Evolutionary conservation across 139 green algal species (phyloP).

Genomic region (Picochlorum sp.): DNA sequence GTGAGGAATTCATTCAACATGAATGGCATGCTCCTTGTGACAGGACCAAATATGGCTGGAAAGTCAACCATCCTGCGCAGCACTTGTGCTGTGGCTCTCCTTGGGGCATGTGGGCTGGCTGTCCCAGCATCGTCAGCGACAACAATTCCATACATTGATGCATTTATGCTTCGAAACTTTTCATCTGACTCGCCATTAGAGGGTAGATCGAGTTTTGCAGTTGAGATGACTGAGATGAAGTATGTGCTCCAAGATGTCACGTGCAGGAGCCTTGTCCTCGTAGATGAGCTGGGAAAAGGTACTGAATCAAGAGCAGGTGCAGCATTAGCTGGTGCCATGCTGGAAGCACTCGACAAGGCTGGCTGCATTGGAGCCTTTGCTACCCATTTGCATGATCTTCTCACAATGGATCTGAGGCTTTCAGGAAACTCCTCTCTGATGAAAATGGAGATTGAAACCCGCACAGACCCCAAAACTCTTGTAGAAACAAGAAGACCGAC

Average conservation of each 20-base stretch:
- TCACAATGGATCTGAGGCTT: constrained; percentile 35
- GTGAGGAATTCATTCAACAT: constrained; percentile 34
- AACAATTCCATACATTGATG: constrained; percentile 49
- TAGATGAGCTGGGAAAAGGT: constrained; percentile 91
- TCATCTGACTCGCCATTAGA: constrained; percentile 72
- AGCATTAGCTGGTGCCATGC: constrained; percentile 48
- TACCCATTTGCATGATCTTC: constrained; percentile 79
- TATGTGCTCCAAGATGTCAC: constrained; percentile 16
- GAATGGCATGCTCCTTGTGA: constrained; percentile 66
- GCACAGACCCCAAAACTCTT: too few relatives aligned
- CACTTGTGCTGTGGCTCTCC: constrained; percentile 57
- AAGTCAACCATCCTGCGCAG: constrained; percentile 85
- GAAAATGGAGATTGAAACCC: constrained; percentile 21
- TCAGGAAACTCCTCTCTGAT: constrained; percentile 1
- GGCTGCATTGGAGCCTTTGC: constrained; percentile 74
- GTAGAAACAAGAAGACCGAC: constrained; percentile 26
- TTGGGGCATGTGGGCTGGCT: constrained; percentile 71
- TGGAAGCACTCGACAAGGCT: constrained; percentile 48
- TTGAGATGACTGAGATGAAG: constrained; percentile 77
- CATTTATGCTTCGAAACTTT: constrained; percentile 76
- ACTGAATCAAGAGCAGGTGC: constrained; percentile 69
- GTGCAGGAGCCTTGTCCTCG: constrained; percentile 53
- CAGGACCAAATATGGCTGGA: constrained; percentile 88
- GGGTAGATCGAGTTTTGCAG: constrained; percentile 66
- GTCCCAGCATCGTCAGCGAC: constrained; percentile 35